phyloP scores from a whole-genome alignment of 2,329 filamentous ascomycete species.

The Dendryphion nanum region DNA sequence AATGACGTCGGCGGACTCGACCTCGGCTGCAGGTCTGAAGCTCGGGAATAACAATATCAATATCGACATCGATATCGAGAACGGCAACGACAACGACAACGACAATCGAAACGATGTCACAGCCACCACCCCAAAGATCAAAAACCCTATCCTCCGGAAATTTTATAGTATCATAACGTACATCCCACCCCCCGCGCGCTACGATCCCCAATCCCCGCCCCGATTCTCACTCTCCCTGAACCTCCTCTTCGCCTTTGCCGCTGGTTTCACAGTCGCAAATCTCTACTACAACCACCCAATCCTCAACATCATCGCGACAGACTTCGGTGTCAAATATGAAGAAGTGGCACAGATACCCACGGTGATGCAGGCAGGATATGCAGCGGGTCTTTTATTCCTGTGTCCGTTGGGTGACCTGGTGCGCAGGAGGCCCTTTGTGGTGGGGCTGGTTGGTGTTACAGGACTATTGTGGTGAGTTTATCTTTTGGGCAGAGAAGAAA shows the following conservation, averaged over 20 bases:
- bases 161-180: constrained; percentile 48
- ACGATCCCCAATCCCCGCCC: constrained; percentile 64
- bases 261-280: constrained; percentile 72
- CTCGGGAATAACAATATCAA: too few species aligned
- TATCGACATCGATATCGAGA: too few species aligned
- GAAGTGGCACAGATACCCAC: constrained; percentile 68
- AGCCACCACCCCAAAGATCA: too few species aligned
- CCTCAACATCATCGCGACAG: constrained; percentile 68
- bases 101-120: too few species aligned
- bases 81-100: too few species aligned
- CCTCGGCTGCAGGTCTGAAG: too few species aligned
- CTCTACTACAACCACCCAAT: constrained; percentile 82
- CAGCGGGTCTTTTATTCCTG: constrained; percentile 68
- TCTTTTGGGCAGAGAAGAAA: too few species aligned
- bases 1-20: too few species aligned
- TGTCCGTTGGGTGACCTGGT: constrained; percentile 73
- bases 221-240: constrained; percentile 68
- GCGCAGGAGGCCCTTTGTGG: constrained; percentile 66
- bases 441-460: constrained; percentile 66
- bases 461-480: constrained; percentile 60
- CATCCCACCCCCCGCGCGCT: constrained; percentile 67
- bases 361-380: constrained; percentile 77
- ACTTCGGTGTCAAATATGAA: constrained; percentile 70
- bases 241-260: constrained; percentile 66
- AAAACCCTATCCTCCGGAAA: too few species aligned